phyloP scores from a whole-genome alignment of 78 protist genomes.

The Fonticula alba region DNA sequence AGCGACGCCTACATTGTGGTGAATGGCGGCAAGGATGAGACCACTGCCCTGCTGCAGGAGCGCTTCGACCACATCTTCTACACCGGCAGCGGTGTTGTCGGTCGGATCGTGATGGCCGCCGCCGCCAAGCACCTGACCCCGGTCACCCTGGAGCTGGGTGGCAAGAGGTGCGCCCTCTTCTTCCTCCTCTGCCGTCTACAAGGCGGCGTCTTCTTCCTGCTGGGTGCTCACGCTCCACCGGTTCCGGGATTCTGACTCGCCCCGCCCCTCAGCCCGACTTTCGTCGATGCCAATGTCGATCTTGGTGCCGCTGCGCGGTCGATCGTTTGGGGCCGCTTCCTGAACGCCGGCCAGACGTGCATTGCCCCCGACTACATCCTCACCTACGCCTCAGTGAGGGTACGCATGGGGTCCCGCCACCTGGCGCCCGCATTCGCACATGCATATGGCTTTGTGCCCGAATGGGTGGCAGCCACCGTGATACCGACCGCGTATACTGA shows the following conservation, averaged over 20 bases:
- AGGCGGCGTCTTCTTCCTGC: not conserved
- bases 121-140: slow-evolving; percentile 51
- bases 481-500: no score
- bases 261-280: not conserved
- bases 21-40: slow-evolving; percentile 18
- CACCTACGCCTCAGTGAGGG: no score
- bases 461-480: no score
- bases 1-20: slow-evolving; percentile 3
- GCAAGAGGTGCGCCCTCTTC: slow-evolving; percentile 32
- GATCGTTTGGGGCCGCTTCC: not conserved
- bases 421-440: no score
- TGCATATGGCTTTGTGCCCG: no score
- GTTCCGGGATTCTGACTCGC: no score
- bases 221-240: not conserved
- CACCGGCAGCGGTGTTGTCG: slow-evolving; percentile 45
- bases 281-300: not conserved
- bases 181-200: slow-evolving; percentile 14
- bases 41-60: slow-evolving; percentile 14
- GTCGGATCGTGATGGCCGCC: slow-evolving; percentile 15
- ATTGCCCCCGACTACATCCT: slow-evolving; percentile 56
- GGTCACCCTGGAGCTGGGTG: slow-evolving; percentile 57
- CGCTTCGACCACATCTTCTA: slow-evolving; percentile 36
- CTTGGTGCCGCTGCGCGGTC: not conserved
- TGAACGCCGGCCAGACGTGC: slow-evolving; percentile 57
- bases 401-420: no score